Base-by-base conservation (phyloP, 2,329 filamentous ascomycete genomes). In the Pseudocercospora crystallina region DNA sequence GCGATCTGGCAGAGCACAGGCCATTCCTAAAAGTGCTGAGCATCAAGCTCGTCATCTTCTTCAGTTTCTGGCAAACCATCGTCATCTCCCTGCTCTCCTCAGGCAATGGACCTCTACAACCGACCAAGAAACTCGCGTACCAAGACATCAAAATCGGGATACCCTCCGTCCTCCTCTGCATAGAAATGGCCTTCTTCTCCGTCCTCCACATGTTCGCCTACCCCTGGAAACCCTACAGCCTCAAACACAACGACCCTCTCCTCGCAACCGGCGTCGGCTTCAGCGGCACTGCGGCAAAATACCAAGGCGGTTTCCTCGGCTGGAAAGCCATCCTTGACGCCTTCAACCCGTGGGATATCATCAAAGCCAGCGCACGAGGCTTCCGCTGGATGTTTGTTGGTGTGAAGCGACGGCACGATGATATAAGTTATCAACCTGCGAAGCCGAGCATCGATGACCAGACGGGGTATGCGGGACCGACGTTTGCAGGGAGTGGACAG, bases 1-100 rank as follows among this genome's bases (percentile, higher is more conserved):
- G 77, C 1, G 81, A 88, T 51, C 77, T 95, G 20, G 77, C 79
- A 7, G 79, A 85, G 47, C 82, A 95, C 65, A 78, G 74, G 13
- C 87, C 89, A 0, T 86, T 92, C 59, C 71, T 92, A 58, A 95
- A 95, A 70, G 84, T 95, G 20, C 66, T 90, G 14, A 87, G 89
- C 63, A 94, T 96, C 72, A 95, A 95, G 71, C 79, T 95, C 26
- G 89, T 95, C 65, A 90, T 95, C 64, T 95, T 95, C 76, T 79
- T 96, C 60, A 90, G 86, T 32, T 95, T 95, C 70, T 95, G 90
- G 90, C 90, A 96, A 65, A 76, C 74, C 69, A 78, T 79, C 61
- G 60, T 83, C 44, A 83, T 87, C 58, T 82, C 78, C 14, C 76
- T 86, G 51, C 72, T 87, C 14, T 80, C 80, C 13, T 71, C 78